phyloP scores from a whole-genome alignment of 2,329 filamentous ascomycete genomes.

The Neopestalotiopsis sp. region DNA sequence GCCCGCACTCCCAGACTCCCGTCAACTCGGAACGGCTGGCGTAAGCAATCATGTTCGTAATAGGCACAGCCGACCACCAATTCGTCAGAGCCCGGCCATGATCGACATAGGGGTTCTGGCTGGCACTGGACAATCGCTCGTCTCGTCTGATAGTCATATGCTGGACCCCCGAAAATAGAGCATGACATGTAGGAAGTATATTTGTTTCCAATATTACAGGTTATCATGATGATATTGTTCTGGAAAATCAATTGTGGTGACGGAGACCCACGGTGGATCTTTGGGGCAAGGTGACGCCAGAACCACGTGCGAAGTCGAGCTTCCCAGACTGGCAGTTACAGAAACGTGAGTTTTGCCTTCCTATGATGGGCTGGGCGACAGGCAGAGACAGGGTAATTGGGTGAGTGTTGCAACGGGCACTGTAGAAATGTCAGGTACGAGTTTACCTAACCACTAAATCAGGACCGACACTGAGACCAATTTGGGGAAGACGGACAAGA shows the following conservation, averaged over 20 bases:
- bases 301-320: constrained; percentile 13
- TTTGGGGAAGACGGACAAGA: constrained; percentile 3
- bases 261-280: neutral
- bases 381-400: neutral
- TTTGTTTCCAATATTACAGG: neutral
- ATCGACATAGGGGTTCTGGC: constrained; percentile 1
- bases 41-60: constrained; percentile 3
- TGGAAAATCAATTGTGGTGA: neutral
- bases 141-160: constrained; percentile 1
- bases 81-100: neutral
- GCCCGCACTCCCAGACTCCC: neutral
- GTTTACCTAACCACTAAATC: neutral
- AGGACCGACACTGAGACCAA: neutral
- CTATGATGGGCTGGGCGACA: neutral
- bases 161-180: neutral
- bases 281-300: neutral
- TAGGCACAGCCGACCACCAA: neutral
- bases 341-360: neutral
- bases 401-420: neutral
- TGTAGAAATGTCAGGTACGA: no score
- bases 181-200: neutral
- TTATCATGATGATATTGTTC: neutral
- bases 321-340: constrained; percentile 16
- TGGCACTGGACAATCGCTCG: neutral
- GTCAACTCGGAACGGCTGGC: constrained; percentile 2